Evolutionary conservation across 495 filamentous ascomycete genomes (phyloP).

Genomic region (Penicillium turbatum): DNA sequence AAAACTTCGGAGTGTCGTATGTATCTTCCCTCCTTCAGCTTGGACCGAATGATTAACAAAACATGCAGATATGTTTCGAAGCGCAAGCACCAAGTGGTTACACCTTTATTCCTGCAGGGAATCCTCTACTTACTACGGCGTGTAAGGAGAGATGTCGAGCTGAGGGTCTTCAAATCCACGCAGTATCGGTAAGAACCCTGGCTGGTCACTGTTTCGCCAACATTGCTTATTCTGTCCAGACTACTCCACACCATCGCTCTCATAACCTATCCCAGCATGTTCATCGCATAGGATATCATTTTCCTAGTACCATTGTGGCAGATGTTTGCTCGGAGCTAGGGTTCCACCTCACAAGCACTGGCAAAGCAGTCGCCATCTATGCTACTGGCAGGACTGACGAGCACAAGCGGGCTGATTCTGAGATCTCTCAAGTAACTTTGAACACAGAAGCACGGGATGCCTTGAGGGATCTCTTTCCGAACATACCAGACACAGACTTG

Average conservation of each 20-base stretch:
- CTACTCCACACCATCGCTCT: conserved; percentile 43
- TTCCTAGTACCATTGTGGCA: conserved; percentile 53
- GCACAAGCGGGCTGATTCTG: conserved; percentile 22
- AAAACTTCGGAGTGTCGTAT: conserved; percentile 53
- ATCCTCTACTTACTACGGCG: conserved; percentile 64
- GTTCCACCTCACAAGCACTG: conserved; percentile 38
- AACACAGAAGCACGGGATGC: conserved; percentile 68
- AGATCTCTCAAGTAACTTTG: conserved; percentile 56
- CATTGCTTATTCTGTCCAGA: conserved; percentile 28
- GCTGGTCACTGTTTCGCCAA: not conserved
- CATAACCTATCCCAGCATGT: conserved; percentile 61
- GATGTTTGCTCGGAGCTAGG: conserved; percentile 47
- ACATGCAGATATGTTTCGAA: conserved; percentile 44
- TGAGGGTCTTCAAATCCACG: conserved; percentile 62
- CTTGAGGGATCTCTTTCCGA: conserved; percentile 78
- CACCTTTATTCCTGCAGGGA: conserved; percentile 77
- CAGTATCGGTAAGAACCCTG: conserved; percentile 62
- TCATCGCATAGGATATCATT: conserved; percentile 78
- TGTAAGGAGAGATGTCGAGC: conserved; percentile 80
- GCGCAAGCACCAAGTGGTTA: conserved; percentile 67
- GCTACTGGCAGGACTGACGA: conserved; percentile 12
- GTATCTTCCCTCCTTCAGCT: conserved; percentile 23
- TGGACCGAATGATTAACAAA: conserved; percentile 19
- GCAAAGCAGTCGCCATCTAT: conserved; percentile 40
- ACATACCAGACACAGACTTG: conserved; percentile 76